Conservation (phyloP, 2,329 filamentous ascomycete species). For the Aureobasidium sp. region DNA sequence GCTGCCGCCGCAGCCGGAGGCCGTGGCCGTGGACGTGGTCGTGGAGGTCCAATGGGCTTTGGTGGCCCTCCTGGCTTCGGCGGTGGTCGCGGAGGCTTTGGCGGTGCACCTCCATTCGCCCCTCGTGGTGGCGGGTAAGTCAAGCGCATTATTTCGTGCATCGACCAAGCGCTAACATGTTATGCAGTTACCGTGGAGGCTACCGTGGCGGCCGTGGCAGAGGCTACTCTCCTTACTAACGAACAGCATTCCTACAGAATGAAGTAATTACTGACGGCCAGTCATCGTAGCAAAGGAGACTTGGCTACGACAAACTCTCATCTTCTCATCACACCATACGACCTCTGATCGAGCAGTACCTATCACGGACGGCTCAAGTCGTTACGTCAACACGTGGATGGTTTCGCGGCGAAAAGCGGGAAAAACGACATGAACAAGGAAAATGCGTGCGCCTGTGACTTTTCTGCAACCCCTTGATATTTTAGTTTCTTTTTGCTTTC, state of each 20-base stretch:
- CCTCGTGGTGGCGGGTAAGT: conserved; percentile 34
- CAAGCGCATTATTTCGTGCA: conserved; percentile 14
- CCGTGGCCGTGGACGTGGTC: conserved; percentile 36
- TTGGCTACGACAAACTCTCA: not conserved
- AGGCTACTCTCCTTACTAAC: conserved; percentile 32
- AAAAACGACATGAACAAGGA: not conserved
- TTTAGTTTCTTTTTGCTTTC: not conserved
- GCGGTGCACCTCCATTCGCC: conserved; percentile 21
- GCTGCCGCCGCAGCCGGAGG: conserved; percentile 51
- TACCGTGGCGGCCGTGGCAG: conserved; percentile 27
- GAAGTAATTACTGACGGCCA: not conserved
- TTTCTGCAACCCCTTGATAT: not conserved
- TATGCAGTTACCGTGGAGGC: conserved; percentile 28
- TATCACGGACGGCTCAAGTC: not conserved
- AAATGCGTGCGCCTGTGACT: not conserved
- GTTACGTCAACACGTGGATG: not conserved
- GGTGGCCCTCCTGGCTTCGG: conserved; percentile 38
- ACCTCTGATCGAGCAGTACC: not conserved
- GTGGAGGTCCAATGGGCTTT: conserved; percentile 41
- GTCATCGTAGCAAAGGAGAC: not conserved
- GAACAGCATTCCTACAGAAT: not conserved
- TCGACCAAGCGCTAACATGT: conserved; percentile 1
- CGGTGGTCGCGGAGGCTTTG: conserved; percentile 41
- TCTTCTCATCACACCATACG: not conserved
- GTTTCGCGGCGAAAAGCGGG: not conserved